Evolutionary conservation across 2,329 filamentous ascomycete genomes (phyloP).

Genomic region (Sporothrix pseudoabietina): DNA sequence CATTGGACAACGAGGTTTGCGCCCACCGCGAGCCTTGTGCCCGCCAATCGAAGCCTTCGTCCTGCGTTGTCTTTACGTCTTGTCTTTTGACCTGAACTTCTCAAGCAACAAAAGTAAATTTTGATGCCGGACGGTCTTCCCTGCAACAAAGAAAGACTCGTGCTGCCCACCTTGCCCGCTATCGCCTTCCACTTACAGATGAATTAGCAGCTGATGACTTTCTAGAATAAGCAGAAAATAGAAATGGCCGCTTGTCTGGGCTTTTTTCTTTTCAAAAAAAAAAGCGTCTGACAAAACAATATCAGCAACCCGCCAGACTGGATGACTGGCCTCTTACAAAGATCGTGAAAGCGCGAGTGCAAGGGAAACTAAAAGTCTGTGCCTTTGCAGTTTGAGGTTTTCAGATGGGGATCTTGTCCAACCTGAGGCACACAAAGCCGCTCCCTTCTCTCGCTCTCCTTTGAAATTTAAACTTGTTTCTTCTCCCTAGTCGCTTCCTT

Average conservation of each 20-base stretch:
- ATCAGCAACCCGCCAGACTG: not conserved
- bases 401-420: not conserved
- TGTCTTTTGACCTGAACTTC: too few species aligned
- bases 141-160: not conserved
- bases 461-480: not conserved
- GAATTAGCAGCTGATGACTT: not conserved
- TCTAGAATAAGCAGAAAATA: not conserved
- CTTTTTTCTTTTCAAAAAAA: not conserved
- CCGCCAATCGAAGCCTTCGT: not conserved
- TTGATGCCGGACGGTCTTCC: not conserved
- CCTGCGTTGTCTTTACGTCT: not conserved
- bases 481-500: not conserved
- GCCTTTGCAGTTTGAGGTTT: not conserved
- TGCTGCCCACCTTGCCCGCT: not conserved
- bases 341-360: not conserved
- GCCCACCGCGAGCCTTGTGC: constrained; percentile 19
- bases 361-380: not conserved
- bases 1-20: not conserved
- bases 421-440: not conserved
- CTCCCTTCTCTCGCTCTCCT: not conserved
- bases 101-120: not conserved
- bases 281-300: not conserved
- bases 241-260: not conserved
- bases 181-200: not conserved
- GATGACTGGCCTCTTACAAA: constrained; percentile 4